Base-by-base conservation (phyloP, 495 filamentous ascomycete genomes). In the Penicillium atrosanguineum region DNA sequence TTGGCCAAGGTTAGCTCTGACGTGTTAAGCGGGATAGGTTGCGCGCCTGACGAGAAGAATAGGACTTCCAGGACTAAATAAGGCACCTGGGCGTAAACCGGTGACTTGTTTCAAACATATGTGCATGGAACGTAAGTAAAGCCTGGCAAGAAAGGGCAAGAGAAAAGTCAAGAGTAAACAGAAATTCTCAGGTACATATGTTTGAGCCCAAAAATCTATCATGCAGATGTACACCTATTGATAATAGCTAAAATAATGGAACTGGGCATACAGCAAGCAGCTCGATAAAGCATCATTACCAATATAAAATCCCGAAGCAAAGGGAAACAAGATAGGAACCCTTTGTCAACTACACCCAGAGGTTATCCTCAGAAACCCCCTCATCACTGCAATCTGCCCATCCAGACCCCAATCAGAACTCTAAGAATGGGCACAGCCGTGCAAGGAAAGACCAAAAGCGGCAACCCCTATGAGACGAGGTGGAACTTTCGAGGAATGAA, bases 11-110 rank as follows among this genome's bases (percentile, higher is more conserved):
- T 96, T 54, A 91, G 87, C 56, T 76, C 76, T 9, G 85, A 88
- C n/a, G 79, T 77, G 2, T 74, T 95, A 49, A 60, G 65, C 1
- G 65, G 68, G 7, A 68, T 71, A 29, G 69, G 70, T 12, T 44
- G 72, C 37, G 90, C 89, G 0, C 77, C 82, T 16, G 92, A 92
- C 0, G 89, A 95, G 60, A 69, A 80, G 1, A 88, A 97, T 68
- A 82, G 86, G 52, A 91, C 91, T 0, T 95, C 95, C 78, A 91
- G 86, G 73, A 28, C 95, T 86, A 64, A 94, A 96, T 68, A 84
- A 85, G n/a, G n/a, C n/a, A n/a, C n/a, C n/a, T n/a, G n/a, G n/a
- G 60, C 93, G 94, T 63, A 83, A 87, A 14, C 89, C 92, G 1
- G 79, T 96, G 92, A 7, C 87, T 90, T 6, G 87, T 90, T 25